Evolutionary conservation across 176 grass and related monocot species (phyloP).

Genomic region (Cocos nucifera): DNA sequence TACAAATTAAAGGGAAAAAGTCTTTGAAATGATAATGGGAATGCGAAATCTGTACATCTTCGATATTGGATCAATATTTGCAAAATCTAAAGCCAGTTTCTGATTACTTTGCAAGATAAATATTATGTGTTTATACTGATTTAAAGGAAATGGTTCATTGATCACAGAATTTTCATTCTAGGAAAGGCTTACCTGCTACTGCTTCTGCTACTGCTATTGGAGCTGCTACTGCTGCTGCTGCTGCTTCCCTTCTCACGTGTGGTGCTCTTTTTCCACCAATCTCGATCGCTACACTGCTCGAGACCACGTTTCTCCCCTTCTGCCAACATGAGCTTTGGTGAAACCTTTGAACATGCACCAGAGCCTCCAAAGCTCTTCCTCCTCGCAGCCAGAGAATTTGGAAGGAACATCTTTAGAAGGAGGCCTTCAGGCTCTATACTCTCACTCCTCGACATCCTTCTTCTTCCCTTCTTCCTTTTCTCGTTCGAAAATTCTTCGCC

Average conservation of each 20-base stretch:
- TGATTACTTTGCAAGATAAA: no score
- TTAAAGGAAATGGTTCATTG: no score
- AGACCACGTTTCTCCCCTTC: conserved; percentile 1
- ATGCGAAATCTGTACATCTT: no score
- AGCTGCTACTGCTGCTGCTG: conserved; percentile 29
- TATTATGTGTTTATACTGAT: no score
- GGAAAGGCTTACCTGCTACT: conserved; percentile 5
- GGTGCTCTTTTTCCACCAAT: conserved; percentile 60
- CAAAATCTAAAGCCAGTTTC: no score
- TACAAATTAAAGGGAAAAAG: no score
- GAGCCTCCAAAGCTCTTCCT: conserved; percentile 32
- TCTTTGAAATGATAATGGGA: no score
- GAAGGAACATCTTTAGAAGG: conserved; percentile 61
- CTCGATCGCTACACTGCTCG: conserved; percentile 21
- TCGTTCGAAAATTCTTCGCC: conserved; percentile 16
- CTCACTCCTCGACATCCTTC: conserved; percentile 39
- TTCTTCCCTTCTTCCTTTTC: conserved; percentile 26
- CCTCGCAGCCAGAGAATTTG: conserved; percentile 35
- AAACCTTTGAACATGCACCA: conserved; percentile 13
- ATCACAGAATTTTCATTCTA: no score
- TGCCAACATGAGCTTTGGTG: conserved; percentile 21
- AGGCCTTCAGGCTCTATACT: conserved; percentile 42
- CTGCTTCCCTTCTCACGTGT: conserved; percentile 35
- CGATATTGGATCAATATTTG: no score
- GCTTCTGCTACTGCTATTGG: conserved; percentile 18